Evolutionary conservation across 176 grass and related monocot genomes (phyloP), one percentile per base, ranked within the genome.

Genomic region (Poa pratensis): DNA sequence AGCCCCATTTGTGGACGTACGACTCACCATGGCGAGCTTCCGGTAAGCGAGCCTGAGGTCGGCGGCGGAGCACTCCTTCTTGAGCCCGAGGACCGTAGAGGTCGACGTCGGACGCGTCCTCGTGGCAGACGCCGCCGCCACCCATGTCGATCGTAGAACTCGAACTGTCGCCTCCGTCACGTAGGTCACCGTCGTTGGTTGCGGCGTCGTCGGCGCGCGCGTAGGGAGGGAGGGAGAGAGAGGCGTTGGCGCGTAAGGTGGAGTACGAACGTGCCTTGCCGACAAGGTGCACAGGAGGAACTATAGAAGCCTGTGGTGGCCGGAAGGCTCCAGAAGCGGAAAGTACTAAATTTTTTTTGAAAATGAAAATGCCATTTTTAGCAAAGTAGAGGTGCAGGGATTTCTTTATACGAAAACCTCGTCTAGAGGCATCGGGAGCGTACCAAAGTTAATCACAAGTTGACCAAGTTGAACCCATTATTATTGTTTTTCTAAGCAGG

Each of bases 61-160:
- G 65, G 84, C 90, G 68, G 85, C 82, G 77, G 94, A 89, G 90
- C 94, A 97, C 75, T 97, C 88, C 85, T 84, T 91, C 3, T 28
- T 89, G 30, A 97, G 88, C 57, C 94, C 94, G 68, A 97, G 89
- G 50, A 94, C 64, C 84, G 92, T 97, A 97, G 14, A 97, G 89
- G 87, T 97, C 75, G 9, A 7, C 75, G 70, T 20, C 82, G 46
- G 64, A 22, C 5, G 26, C 7, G 9, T 34, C 59, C 0, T 51
- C 52, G 1, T 12, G 49, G 49, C 49, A 51, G 49, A 51, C 1
- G 49, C 49, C 49, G 15, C 49, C 28, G 63, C 15, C 19, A 3
- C 52, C 40, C 86, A 88, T 88, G 40, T 40, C 17, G 51, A 14
- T 64, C 60, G 53, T 30, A 16, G 7, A n/a, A n/a, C n/a, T n/a